Evolutionary conservation across 2,329 filamentous ascomycete genomes (phyloP).

Genomic region (Trichoderma sp.): DNA sequence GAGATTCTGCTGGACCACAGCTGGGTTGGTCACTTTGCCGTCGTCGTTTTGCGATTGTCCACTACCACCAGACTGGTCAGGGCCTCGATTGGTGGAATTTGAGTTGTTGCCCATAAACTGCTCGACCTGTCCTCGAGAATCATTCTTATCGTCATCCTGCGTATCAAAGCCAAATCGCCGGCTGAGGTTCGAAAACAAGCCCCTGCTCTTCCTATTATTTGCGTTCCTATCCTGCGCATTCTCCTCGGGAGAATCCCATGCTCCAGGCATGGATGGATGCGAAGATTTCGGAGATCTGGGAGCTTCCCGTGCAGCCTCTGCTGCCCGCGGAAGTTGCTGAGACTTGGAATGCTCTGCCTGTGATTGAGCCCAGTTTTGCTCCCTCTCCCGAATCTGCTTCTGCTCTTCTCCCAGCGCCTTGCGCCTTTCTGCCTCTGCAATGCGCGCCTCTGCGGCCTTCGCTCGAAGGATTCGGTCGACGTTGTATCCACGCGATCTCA

Average conservation of each 20-base stretch:
- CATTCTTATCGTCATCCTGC: slow-evolving; percentile 39
- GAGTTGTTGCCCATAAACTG: slow-evolving; percentile 44
- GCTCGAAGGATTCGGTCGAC: slow-evolving; percentile 90
- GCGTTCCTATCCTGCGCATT: slow-evolving; percentile 36
- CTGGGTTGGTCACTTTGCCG: slow-evolving; percentile 60
- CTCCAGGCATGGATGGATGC: slow-evolving; percentile 66
- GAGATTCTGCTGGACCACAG: slow-evolving; percentile 68
- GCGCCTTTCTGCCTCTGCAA: slow-evolving; percentile 80
- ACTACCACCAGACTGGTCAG: slow-evolving; percentile 21
- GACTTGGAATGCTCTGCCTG: slow-evolving; percentile 34
- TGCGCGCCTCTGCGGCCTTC: slow-evolving; percentile 82
- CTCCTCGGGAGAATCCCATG: slow-evolving; percentile 68
- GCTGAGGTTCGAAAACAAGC: slow-evolving; percentile 68
- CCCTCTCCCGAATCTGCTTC: slow-evolving; percentile 60
- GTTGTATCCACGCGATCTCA: slow-evolving; percentile 90
- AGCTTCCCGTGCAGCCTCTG: slow-evolving; percentile 42
- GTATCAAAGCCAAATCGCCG: slow-evolving; percentile 68
- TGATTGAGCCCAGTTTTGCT: slow-evolving; percentile 45
- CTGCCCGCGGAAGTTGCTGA: slow-evolving; percentile 28
- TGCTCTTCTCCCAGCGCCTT: slow-evolving; percentile 74
- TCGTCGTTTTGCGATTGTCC: slow-evolving; percentile 40
- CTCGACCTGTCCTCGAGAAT: slow-evolving; percentile 43
- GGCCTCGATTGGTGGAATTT: slow-evolving; percentile 3
- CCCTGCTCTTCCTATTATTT: slow-evolving; percentile 47
- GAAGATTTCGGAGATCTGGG: slow-evolving; percentile 45